A percentile compares a stretch with the other conserved stretches of the same genome.
Conservation (phyloP, 768 basidiomycete species). For the Albatrellus ellisii region DNA sequence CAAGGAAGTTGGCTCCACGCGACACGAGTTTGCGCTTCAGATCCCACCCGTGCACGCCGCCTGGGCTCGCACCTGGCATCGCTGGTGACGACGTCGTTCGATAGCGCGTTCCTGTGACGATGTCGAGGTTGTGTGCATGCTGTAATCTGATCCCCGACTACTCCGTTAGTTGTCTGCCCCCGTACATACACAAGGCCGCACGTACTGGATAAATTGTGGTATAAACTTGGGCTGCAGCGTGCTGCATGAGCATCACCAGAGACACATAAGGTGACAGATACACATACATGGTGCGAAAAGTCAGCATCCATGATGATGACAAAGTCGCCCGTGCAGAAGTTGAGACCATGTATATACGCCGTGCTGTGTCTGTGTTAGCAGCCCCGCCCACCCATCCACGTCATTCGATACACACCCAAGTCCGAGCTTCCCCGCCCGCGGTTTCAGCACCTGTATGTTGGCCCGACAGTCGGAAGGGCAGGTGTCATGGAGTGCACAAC, state of each 20-base stretch:
- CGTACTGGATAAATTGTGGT: conserved; percentile 77
- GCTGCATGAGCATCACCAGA: not conserved
- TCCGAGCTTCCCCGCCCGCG: conserved; percentile 83
- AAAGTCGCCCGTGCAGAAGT: conserved; percentile 84
- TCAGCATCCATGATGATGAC: conserved; percentile 97
- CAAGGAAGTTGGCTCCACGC: conserved; percentile 82
- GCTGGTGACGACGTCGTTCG: conserved; percentile 45
- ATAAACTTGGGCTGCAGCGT: conserved; percentile 80
- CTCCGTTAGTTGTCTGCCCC: too few species aligned
- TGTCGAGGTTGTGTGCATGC: conserved; percentile 77
- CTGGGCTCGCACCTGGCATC: conserved; percentile 48
- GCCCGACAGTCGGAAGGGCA: too few species aligned
- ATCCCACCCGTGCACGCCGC: conserved; percentile 91
- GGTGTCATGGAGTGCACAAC: not conserved
- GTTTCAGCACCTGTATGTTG: conserved; percentile 67
- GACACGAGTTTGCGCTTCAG: conserved; percentile 80
- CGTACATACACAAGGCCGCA: not conserved
- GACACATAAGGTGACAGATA: not conserved
- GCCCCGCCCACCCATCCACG: not conserved
- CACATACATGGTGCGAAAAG: conserved; percentile 83
- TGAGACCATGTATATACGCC: conserved; percentile 85
- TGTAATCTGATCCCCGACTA: conserved; percentile 50
- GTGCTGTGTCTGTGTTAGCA: conserved; percentile 35
- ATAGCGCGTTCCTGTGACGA: conserved; percentile 90
- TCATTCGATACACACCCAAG: conserved; percentile 45